Base-by-base conservation (phyloP, 805 yeast species). In the Lipomyces oligophaga region DNA sequence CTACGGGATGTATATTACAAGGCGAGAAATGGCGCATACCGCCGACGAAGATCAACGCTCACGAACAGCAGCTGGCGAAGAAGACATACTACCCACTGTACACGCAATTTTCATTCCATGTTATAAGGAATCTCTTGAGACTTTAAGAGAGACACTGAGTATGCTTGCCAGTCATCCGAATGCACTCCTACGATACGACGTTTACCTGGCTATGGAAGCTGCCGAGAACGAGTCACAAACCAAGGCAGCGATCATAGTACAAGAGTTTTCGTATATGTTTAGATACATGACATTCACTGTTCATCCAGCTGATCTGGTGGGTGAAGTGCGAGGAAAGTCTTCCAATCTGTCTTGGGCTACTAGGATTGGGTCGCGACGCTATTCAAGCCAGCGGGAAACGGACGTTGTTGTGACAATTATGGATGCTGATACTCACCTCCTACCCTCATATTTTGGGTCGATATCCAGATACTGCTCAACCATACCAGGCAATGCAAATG, bases 381-480 rank as follows among this genome's bases (percentile, higher is more conserved):
- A 42, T 32, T 32, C 24, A 21, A 11, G 20, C 16, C n/a, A n/a
- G 11, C n/a, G 30, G 4, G 24, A 11, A 20, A 15, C 28, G 7
- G 25, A 41, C n/a, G 49, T 37, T 7, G 47, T 55, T 6, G 22
- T 53, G 34, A 55, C 59, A 7, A 49, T 49, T 19, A 53, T 55
- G 52, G 59, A 55, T 37, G 55, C 59, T 11, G 59, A 55, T 38
- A 41, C 59, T 4, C 59, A 55, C 24, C 41, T 55, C 10, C 49
- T 55, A 15, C 20, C 41, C 18, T 5, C 40, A 20, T 55, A 55
- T 30, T 55, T 55, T 38, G 43, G 27, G 16, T 10, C 35, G 6
- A 50, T 55, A n/a, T 30, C 33, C 11, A 32, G 8, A 15, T 43
- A 49, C 33, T 42, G 41, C 32, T 21, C 32, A 18, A 34, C 34